Conservation (phyloP, 1,284 basidiomycete species). For the Sanghuangporus sanghuang region DNA sequence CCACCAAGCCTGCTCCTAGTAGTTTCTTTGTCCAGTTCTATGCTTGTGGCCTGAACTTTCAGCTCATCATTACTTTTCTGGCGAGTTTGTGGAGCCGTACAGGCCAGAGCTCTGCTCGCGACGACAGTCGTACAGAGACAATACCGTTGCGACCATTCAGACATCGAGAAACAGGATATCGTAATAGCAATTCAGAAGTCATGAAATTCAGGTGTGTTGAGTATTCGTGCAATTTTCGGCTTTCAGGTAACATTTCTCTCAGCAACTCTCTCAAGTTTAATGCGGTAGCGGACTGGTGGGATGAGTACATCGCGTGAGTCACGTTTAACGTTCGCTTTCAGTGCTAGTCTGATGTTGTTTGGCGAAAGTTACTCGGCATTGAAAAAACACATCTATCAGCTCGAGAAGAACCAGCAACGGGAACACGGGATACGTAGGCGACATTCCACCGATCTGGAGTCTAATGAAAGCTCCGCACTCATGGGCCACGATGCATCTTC, state of each 20-base stretch:
- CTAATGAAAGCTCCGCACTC: constrained; percentile 54
- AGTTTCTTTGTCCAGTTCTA: neutral
- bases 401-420: constrained; percentile 64
- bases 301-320: constrained; percentile 83
- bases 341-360: neutral
- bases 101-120: neutral
- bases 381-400: constrained; percentile 82
- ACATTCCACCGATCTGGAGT: constrained; percentile 54
- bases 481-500: constrained; percentile 35
- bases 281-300: constrained; percentile 92
- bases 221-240: neutral
- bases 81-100: constrained; percentile 1
- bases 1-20: neutral
- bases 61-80: neutral
- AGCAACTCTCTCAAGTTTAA: constrained; percentile 86
- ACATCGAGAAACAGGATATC: neutral
- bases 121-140: constrained; percentile 5
- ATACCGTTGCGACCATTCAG: constrained; percentile 9
- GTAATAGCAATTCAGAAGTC: neutral
- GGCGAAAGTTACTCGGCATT: constrained; percentile 70
- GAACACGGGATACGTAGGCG: constrained; percentile 29
- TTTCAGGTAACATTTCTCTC: neutral
- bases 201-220: constrained; percentile 18
- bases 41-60: neutral
- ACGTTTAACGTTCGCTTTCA: neutral